These are phyloP conservation scores for Chrysanthemum seticuspe DNA, from an alignment of 129 eudicot genomes.

Conservation along the genomic window DNA sequence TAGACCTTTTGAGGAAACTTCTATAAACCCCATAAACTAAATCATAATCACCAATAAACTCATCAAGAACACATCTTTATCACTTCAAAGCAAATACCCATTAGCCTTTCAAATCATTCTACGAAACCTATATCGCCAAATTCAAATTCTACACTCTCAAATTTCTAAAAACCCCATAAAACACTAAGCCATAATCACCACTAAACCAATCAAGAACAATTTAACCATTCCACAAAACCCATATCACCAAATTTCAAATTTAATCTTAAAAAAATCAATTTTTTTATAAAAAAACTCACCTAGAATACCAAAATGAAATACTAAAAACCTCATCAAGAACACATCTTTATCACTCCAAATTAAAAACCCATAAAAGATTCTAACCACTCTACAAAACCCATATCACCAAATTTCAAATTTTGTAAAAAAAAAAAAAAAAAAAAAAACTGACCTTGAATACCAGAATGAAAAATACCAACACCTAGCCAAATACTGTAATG, in stretches of 20 bases:
- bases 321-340: too few relatives aligned
- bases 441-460: conserved; percentile 45
- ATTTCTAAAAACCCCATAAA: neutral
- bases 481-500: conserved; percentile 46
- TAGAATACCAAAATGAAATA: too few relatives aligned
- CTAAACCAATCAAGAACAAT: neutral
- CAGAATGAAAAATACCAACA: conserved; percentile 56
- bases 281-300: too few relatives aligned
- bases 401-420: too few relatives aligned
- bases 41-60: neutral
- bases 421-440: too few relatives aligned
- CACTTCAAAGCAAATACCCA: neutral
- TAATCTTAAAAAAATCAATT: too few relatives aligned
- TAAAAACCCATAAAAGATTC: neutral
- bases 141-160: neutral
- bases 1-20: too few relatives aligned
- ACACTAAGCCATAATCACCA: neutral
- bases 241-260: neutral
- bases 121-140: conserved; percentile 19
- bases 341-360: too few relatives aligned
- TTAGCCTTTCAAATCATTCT: neutral
- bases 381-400: too few relatives aligned
- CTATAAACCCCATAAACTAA: neutral
- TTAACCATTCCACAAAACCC: neutral
- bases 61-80: neutral